Base-by-base conservation (phyloP, 352 stramenopile genomes). In the Pythium rishiriense region DNA sequence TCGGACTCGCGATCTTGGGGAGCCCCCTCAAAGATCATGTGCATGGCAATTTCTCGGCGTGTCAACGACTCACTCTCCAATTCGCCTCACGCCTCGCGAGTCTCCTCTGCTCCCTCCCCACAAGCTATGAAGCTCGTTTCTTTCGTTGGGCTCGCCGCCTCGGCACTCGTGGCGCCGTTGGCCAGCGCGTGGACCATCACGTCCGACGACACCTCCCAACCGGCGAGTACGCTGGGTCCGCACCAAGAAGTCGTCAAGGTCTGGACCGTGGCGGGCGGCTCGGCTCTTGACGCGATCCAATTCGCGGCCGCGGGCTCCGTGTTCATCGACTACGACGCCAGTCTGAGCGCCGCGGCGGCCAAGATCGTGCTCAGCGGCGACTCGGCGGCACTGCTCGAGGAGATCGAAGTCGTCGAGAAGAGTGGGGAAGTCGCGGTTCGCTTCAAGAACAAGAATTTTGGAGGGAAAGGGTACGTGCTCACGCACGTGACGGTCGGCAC, bases 351-450 rank as follows among this genome's bases (percentile, higher is more conserved):
- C 39, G 37, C 41, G 0, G 46, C 60, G 24, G 78, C 75, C 46
- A 81, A 72, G 64, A 70, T 90, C 33, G 62, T 87, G 33, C 48
- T 90, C 48, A 76, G 73, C 35, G 73, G 81, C 51, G 79, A 90
- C 69, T 87, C 76, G 58, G 75, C 70, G 4, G 62, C 78, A 17
- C 55, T 90, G 41, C 55, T 88, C 1, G 63, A 80, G 17, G 47
- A 68, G 45, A 58, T 90, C 21, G 74, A 90, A 45, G 75, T 72
- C n/a, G 52, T 69, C 0, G 64, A 76, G 1, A 58, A 74, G 31
- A 57, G 74, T 10, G 74, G 84, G 33, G 75, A 58, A 21, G 55
- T 90, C 48, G 87, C 82, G 48, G 45, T 78, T n/a, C 58, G 62
- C 26, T 64, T 88, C 62, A 83, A 80, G 56, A 87, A 90, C 64